phyloP scores from a whole-genome alignment of 805 yeast species.

The Komagataella phaffii region DNA sequence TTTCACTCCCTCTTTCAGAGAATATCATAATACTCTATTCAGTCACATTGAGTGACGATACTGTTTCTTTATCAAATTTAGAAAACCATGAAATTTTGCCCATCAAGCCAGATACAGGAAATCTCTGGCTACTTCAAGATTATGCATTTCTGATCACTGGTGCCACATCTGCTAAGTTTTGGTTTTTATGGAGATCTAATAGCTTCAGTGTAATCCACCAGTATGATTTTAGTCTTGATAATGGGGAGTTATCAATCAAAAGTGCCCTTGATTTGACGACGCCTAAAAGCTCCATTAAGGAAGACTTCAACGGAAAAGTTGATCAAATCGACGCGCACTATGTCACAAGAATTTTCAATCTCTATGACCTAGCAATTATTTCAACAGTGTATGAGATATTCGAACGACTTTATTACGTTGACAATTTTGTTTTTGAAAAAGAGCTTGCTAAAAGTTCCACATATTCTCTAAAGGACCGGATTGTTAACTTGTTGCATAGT shows the following conservation, averaged over 20 bases:
- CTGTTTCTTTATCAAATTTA: background rate
- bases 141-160: background rate
- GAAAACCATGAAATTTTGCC: background rate
- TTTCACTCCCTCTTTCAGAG: background rate
- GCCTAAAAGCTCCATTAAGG: background rate
- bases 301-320: background rate
- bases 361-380: background rate
- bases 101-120: background rate
- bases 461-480: background rate
- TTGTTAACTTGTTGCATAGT: background rate
- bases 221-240: conserved; percentile 10
- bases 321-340: background rate
- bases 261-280: conserved; percentile 3
- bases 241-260: conserved; percentile 20
- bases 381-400: conserved; percentile 5
- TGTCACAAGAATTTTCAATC: background rate
- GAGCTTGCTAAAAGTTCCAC: background rate
- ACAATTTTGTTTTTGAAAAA: background rate
- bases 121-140: background rate
- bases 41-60: background rate
- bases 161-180: background rate
- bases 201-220: background rate
- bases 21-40: background rate
- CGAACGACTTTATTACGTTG: conserved; percentile 5
- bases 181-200: conserved; percentile 3